Conservation (phyloP, 495 filamentous ascomycete species). For the Hypomontagnella monticulosa region DNA sequence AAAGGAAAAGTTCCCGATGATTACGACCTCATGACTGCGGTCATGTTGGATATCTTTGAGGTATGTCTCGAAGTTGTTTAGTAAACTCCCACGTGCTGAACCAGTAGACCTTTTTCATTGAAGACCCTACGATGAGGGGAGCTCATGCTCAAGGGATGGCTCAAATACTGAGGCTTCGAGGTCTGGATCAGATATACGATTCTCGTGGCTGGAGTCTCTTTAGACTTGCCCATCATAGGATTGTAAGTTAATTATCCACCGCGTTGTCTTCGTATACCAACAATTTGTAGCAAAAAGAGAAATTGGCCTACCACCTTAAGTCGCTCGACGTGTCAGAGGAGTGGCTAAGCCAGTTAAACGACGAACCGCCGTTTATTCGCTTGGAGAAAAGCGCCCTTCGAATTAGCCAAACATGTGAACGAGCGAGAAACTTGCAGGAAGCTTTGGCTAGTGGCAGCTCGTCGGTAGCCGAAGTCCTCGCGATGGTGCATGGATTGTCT, state of each 20-base stretch:
- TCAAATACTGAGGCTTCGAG: slow-evolving; percentile 48
- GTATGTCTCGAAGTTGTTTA: slow-evolving; percentile 12
- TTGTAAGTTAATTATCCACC: slow-evolving; percentile 31
- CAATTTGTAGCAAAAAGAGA: slow-evolving; percentile 43
- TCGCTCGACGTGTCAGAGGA: slow-evolving; percentile 34
- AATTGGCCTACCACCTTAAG: slow-evolving; percentile 38
- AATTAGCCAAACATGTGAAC: slow-evolving; percentile 45
- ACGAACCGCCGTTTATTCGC: slow-evolving; percentile 30
- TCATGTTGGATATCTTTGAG: slow-evolving; percentile 51
- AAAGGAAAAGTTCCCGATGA: slow-evolving; percentile 44
- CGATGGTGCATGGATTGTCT: slow-evolving; percentile 40
- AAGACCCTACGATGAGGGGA: slow-evolving; percentile 25
- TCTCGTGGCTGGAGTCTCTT: slow-evolving; percentile 48
- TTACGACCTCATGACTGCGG: slow-evolving; percentile 49
- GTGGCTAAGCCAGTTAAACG: slow-evolving; percentile 41
- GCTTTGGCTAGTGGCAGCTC: slow-evolving; percentile 19
- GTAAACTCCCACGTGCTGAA: slow-evolving; percentile 7
- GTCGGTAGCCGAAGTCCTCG: slow-evolving; percentile 24
- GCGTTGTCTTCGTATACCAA: neutral
- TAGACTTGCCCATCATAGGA: slow-evolving; percentile 46
- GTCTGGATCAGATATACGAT: slow-evolving; percentile 39
- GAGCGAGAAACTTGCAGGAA: slow-evolving; percentile 40
- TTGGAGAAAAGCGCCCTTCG: slow-evolving; percentile 44
- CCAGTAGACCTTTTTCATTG: slow-evolving; percentile 40
- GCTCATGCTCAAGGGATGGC: slow-evolving; percentile 51